These are phyloP conservation scores for Malus hybrid DNA, from an alignment of 331 rosid species.

Conservation along the genomic window DNA sequence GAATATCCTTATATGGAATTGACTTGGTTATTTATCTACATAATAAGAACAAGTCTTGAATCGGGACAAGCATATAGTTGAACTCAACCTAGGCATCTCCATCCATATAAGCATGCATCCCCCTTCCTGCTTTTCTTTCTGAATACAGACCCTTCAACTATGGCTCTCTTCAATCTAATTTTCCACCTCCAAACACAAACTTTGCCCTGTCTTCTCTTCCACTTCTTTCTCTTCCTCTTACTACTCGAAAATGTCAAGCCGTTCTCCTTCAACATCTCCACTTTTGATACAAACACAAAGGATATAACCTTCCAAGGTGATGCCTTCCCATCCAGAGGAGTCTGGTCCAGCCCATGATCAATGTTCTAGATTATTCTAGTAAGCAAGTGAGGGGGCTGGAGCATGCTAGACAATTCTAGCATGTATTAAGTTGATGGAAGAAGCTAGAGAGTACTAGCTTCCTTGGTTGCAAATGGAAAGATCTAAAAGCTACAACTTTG, in stretches of 20 bases:
- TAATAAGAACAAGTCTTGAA: not conserved
- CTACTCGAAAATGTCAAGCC: constrained; percentile 17
- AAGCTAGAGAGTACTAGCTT: too few species aligned
- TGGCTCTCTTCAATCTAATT: constrained; percentile 3
- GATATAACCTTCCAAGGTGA: constrained; percentile 33
- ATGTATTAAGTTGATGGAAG: too few species aligned
- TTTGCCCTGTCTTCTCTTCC: not conserved
- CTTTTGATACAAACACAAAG: constrained; percentile 20
- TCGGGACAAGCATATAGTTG: constrained; percentile 2
- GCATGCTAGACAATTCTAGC: too few species aligned
- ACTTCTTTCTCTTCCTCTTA: constrained; percentile 9
- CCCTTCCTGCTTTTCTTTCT: not conserved
- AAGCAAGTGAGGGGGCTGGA: too few species aligned
- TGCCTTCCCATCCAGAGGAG: constrained; percentile 29
- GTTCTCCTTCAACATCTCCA: constrained; percentile 39
- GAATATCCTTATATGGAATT: too few species aligned
- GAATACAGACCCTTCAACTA: constrained; percentile 4
- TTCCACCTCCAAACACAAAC: not conserved
- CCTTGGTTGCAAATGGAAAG: too few species aligned
- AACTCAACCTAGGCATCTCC: not conserved
- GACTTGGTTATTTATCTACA: too few species aligned
- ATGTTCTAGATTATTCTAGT: too few species aligned
- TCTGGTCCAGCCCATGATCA: not conserved
- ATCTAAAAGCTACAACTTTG: too few species aligned
- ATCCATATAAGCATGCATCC: not conserved